Percentiles rank a stretch among this genome's conserved stretches.
phyloP scores from a whole-genome alignment of 116 monocot genomes.

The Dioscorea cayenensis region DNA sequence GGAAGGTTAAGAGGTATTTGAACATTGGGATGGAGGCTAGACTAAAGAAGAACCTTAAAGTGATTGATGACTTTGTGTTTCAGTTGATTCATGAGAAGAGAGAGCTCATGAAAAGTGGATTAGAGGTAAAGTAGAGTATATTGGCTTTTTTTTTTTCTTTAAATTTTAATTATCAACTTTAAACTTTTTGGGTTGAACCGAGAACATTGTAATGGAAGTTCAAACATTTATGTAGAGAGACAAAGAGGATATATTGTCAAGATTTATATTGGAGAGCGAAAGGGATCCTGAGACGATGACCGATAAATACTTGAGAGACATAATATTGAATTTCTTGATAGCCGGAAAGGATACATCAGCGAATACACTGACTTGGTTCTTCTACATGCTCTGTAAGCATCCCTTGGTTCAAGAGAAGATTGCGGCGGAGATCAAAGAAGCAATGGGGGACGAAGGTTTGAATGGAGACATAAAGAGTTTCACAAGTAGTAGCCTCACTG shows the following conservation, averaged over 20 bases:
- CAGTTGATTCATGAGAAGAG: conserved; percentile 32
- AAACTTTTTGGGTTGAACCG: background rate
- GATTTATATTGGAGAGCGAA: conserved; percentile 15
- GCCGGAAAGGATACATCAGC: conserved; percentile 37
- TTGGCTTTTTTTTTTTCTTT: too few relatives aligned
- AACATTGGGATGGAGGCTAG: conserved; percentile 34
- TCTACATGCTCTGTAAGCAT: conserved; percentile 34
- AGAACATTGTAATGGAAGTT: background rate
- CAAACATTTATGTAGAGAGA: conserved; percentile 4
- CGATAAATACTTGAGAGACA: conserved; percentile 23
- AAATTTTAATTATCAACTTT: too few relatives aligned
- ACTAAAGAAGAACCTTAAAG: conserved; percentile 30
- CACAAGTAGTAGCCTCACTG: conserved; percentile 7
- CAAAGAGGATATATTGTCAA: conserved; percentile 29
- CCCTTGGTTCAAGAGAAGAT: conserved; percentile 22
- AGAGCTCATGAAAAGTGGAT: conserved; percentile 2
- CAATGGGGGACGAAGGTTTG: background rate
- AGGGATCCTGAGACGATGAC: conserved; percentile 13
- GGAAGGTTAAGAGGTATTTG: conserved; percentile 32
- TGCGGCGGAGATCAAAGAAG: conserved; percentile 12
- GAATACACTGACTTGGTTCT: conserved; percentile 26
- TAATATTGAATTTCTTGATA: conserved; percentile 25
- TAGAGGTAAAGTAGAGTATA: background rate
- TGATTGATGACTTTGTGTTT: conserved; percentile 57
- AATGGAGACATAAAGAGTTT: conserved; percentile 1